Conservation (phyloP, 2,329 filamentous ascomycete species). For the Colletotrichum sublineola region DNA sequence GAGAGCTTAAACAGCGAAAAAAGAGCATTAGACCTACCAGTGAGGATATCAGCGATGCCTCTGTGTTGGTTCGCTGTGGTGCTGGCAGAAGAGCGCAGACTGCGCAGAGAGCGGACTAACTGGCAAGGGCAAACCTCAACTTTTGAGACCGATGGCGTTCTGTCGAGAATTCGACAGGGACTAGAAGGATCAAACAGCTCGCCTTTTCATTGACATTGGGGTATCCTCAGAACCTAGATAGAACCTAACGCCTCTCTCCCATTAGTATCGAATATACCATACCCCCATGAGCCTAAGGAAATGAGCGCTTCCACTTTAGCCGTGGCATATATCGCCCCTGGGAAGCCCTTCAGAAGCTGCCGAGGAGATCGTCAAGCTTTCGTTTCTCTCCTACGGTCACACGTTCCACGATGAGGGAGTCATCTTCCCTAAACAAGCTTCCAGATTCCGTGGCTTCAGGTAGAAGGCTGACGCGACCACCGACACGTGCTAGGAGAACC, state of each 20-base stretch:
- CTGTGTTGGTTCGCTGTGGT: not conserved
- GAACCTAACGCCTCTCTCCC: slow-evolving; percentile 26
- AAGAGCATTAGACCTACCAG: slow-evolving; percentile 49
- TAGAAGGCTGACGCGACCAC: slow-evolving; percentile 63
- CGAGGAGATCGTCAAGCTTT: slow-evolving; percentile 59
- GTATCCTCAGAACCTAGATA: slow-evolving; percentile 38
- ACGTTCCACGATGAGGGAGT: slow-evolving; percentile 50
- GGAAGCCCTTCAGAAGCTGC: slow-evolving; percentile 46
- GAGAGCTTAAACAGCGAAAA: slow-evolving; percentile 51
- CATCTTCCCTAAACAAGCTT: slow-evolving; percentile 42
- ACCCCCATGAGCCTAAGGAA: not conserved
- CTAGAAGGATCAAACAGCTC: not conserved
- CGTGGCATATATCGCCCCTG: no score
- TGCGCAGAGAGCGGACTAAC: not conserved
- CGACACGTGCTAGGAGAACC: slow-evolving; percentile 71
- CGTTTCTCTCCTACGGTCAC: slow-evolving; percentile 56
- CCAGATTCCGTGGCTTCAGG: slow-evolving; percentile 44
- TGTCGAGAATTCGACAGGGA: not conserved
- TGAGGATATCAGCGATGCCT: slow-evolving; percentile 24
- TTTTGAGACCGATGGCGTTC: not conserved
- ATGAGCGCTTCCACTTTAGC: not conserved
- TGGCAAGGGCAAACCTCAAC: not conserved
- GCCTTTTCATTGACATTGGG: slow-evolving; percentile 11
- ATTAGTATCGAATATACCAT: not conserved
- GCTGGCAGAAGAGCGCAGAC: not conserved